Base-by-base conservation (phyloP, 495 filamentous ascomycete species). In the Penicillium pancosmium region DNA sequence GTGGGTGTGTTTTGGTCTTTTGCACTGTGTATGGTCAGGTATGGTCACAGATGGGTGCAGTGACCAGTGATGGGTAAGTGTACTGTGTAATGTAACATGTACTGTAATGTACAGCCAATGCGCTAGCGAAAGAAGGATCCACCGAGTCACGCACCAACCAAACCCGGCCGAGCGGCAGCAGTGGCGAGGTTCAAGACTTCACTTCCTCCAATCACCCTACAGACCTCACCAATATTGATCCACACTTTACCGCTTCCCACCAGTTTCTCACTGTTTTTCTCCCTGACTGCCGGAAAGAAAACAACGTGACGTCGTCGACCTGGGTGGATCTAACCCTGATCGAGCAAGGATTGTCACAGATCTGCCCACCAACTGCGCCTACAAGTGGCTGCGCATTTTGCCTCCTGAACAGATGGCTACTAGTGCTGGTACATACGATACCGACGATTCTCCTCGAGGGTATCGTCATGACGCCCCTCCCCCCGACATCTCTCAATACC, bases 121-220 rank as follows among this genome's bases (percentile, higher is more conserved):
- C 27, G 27, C 13, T n/a, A 50, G n/a, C 16, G 23, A 47, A 38
- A 56, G 21, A 44, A 16, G 27, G 27, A 31, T 31, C 27, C 27
- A 31, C 27, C 50, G 62, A 48, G 67, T 73, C 71, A 76, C 67
- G 70, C 71, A 70, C 70, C 70, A 73, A 62, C 48, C 64, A 68
- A 31, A 31, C 6, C 27, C 27, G 27, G 27, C 8, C 27, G 27
- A 31, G 27, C 27, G 27, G 44, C 59, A 40, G 38, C 50, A 59
- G 69, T 75, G 66, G 67, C 73, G 60, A 75, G 50, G 47, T 8
- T 33, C 19, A 27, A 60, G 31, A 56, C 49, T 38, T 27, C 47
- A 44, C 41, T 44, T 44, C n/a, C 15, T 16, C 41, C 41, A 44
- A 44, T 44, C 41, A 19, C 7, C 41, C 41, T 4, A 7, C n/a